Evolutionary conservation across 106 monocot genomes (phyloP), one percentile per base, ranked within the genome.

Genomic region (Triglochin maritima): DNA sequence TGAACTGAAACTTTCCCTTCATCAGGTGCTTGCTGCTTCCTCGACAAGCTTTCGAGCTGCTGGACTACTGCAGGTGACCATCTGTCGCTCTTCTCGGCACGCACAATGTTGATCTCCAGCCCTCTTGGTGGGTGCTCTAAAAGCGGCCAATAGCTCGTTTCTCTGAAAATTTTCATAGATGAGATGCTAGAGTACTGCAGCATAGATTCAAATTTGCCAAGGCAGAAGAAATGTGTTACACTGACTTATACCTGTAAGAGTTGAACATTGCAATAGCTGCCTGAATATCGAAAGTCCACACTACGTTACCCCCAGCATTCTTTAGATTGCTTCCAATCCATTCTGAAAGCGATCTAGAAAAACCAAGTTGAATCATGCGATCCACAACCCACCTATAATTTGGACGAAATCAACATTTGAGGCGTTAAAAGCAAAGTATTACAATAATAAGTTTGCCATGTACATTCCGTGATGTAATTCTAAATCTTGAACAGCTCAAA

Each of bases 261-360:
- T 79, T 71, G 62, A 91, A 98, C 91, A 98, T 92, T 0, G 83
- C 83, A 57, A 80, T 86, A 13, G 84, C 91, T 63, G 80, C 88
- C 17, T 86, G 76, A 68, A 98, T 86, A 76, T 88, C 74, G 69
- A 98, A 98, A 17, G 86, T 73, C 96, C 96, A 92, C 6, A 71
- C 75, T 4, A 91, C 63, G 16, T 64, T 71, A 17, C 88, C 84
- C 14, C 82, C 88, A 44, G 71, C 72, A 49, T 92, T 88, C 74
- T 91, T 86, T 51, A 98, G 46, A 65, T 92, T 98, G 78, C 84
- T 92, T 17, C 88, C 96, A 17, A 98, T 86, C 92, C 96, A 98
- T 57, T 98, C 80, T 3, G 91, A 85, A n/a, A 88, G 74, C 9
- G 83, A 55, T 70, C 79, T 92, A 55, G 96, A 92, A 77, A 92